Percentiles rank a stretch among this genome's conserved stretches.
Conservation (phyloP, 441 rosid species). For the Pelargonium fulgidum region DNA sequence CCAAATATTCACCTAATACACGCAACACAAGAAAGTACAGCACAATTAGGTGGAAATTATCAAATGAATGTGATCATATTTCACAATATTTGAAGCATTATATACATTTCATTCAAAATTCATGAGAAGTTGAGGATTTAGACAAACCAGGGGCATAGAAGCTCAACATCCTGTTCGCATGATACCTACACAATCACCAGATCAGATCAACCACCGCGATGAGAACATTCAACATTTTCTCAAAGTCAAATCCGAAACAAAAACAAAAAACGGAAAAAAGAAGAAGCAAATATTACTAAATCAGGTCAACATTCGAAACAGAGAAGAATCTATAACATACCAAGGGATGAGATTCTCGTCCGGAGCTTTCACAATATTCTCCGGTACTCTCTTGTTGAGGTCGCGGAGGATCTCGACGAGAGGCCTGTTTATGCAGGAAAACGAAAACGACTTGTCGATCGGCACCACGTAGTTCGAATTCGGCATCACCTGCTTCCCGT, state of each 20-base stretch:
- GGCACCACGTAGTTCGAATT: slow-evolving; percentile 91
- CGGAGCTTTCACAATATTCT: slow-evolving; percentile 55
- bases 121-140: neutral
- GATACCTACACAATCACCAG: slow-evolving; percentile 48
- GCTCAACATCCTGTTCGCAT: slow-evolving; percentile 96
- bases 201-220: neutral
- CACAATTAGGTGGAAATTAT: neutral
- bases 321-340: slow-evolving; percentile 24
- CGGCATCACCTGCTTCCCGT: slow-evolving; percentile 43
- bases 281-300: neutral
- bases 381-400: slow-evolving; percentile 88
- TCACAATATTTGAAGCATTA: neutral
- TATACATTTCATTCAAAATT: neutral
- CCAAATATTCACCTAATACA: no score
- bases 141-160: slow-evolving; percentile 89
- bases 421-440: slow-evolving; percentile 76
- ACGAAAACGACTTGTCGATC: slow-evolving; percentile 54
- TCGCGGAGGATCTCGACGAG: slow-evolving; percentile 90
- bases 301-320: neutral
- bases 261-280: neutral
- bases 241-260: no score
- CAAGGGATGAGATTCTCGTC: slow-evolving; percentile 62
- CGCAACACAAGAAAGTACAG: no score
- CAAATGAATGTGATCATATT: neutral
- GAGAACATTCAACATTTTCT: neutral